phyloP scores from a whole-genome alignment of 2,329 filamentous ascomycete species.

The Alternaria sp. region DNA sequence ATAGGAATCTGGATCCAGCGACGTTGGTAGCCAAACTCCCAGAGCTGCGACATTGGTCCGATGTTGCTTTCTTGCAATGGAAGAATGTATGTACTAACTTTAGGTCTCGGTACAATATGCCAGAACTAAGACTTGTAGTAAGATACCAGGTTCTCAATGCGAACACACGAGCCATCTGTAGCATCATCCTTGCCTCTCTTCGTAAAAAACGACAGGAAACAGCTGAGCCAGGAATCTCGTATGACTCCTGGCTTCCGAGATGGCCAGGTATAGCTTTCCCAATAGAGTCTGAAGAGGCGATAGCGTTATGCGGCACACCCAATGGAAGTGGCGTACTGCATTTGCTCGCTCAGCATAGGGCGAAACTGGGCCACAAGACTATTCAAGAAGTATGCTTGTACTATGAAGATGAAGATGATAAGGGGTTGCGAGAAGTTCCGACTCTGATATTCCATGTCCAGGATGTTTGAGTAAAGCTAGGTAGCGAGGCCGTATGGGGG shows the following conservation, averaged over 20 bases:
- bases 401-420: not conserved
- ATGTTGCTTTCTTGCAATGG: conserved; percentile 9
- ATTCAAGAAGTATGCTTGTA: conserved; percentile 9
- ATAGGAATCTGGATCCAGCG: not conserved
- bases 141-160: not conserved
- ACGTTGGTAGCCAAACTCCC: not conserved
- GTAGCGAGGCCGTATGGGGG: not conserved
- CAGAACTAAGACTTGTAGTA: not conserved
- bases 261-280: conserved; percentile 14
- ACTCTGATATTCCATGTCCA: not conserved
- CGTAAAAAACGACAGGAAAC: not conserved
- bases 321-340: conserved; percentile 14
- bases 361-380: conserved; percentile 11
- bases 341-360: conserved; percentile 8
- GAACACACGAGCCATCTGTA: not conserved
- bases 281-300: conserved; percentile 6
- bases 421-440: not conserved
- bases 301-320: conserved; percentile 12
- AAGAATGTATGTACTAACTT: not conserved
- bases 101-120: not conserved
- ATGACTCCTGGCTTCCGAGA: not conserved
- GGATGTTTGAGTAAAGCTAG: not conserved
- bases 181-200: not conserved
- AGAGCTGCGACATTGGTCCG: conserved; percentile 4
- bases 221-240: not conserved